These are phyloP conservation scores for Manihot esculenta DNA, from an alignment of 441 rosid genomes.

Conservation along the genomic window DNA sequence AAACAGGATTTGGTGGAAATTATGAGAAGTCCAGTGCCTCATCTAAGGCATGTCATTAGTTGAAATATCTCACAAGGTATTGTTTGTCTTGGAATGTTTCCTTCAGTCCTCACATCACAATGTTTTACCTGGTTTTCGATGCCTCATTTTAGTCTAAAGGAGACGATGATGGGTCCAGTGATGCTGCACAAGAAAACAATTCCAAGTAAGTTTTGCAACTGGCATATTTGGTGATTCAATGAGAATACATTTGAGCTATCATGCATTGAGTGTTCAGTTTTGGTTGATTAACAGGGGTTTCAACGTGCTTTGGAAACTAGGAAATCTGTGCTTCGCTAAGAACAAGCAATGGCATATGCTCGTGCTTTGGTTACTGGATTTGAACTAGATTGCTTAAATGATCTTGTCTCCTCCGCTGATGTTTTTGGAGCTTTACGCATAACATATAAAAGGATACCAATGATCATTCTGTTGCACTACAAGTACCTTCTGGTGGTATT, in stretches of 20 bases:
- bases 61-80: conserved; percentile 11
- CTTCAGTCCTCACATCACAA: conserved; percentile 16
- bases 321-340: conserved; percentile 75
- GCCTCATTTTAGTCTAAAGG: conserved; percentile 39
- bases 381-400: conserved; percentile 62
- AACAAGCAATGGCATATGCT: conserved; percentile 99
- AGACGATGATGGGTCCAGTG: conserved; percentile 43
- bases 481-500: not conserved
- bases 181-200: conserved; percentile 57
- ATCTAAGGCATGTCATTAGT: conserved; percentile 40
- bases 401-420: conserved; percentile 78
- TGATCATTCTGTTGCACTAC: not conserved
- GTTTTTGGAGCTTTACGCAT: conserved; percentile 92
- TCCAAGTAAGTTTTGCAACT: conserved; percentile 55
- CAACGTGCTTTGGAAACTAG: conserved; percentile 83
- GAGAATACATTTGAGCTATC: conserved; percentile 9
- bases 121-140: conserved; percentile 25
- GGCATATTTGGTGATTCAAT: conserved; percentile 9
- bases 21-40: conserved; percentile 40
- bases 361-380: conserved; percentile 90
- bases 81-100: not conserved
- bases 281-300: conserved; percentile 57
- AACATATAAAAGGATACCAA: conserved; percentile 41
- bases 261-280: conserved; percentile 24
- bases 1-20: conserved; percentile 43